Conservation (phyloP, 225 moss, liverwort and hornwort species). For the Pleurozium schreberi region DNA sequence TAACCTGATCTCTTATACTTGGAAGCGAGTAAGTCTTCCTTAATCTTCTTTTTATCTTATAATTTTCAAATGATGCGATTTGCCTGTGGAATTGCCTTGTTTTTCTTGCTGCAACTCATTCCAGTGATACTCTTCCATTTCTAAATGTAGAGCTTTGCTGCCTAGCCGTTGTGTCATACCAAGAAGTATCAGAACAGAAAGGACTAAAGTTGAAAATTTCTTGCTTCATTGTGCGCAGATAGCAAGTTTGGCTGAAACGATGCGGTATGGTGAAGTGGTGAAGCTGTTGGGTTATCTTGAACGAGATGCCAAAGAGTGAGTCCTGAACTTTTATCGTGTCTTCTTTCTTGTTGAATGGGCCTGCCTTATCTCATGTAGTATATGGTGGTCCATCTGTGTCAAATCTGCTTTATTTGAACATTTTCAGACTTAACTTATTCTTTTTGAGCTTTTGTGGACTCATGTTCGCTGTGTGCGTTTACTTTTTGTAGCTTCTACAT, state of each 20-base stretch:
- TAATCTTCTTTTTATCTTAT: not conserved
- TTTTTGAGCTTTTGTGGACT: not conserved
- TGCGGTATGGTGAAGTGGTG: constrained; percentile 63
- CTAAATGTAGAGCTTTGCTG: not conserved
- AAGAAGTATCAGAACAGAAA: not conserved
- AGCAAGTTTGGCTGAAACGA: constrained; percentile 55
- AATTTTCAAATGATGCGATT: not conserved
- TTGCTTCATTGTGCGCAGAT: constrained; percentile 26
- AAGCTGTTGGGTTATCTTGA: constrained; percentile 67
- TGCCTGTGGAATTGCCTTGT: not conserved
- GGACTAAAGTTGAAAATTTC: not conserved
- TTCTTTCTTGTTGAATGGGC: not conserved
- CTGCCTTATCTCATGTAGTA: not conserved
- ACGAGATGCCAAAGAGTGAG: constrained; percentile 48
- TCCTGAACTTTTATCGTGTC: not conserved
- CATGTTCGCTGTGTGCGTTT: not conserved
- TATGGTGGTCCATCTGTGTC: not conserved
- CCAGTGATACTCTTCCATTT: not conserved
- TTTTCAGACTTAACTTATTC: not conserved
- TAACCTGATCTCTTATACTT: not conserved
- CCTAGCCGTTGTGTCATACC: not conserved
- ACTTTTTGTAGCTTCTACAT: constrained; percentile 36
- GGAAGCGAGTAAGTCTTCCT: constrained; percentile 56
- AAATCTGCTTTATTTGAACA: not conserved
- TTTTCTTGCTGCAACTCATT: not conserved